phyloP scores from a whole-genome alignment of 305 asterid genomes.

The Striga hermonthica region DNA sequence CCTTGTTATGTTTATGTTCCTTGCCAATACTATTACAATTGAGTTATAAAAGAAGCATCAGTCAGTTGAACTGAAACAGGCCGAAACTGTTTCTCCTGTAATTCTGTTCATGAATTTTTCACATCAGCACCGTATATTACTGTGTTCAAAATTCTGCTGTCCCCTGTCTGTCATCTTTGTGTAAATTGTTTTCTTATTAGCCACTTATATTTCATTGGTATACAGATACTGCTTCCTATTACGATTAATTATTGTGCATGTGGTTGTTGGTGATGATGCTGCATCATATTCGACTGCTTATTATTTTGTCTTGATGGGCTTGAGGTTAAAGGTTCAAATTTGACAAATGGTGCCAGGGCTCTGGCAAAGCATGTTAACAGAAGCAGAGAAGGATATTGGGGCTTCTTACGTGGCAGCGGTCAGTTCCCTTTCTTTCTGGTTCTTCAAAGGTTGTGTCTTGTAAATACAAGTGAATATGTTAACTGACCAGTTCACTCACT shows the following conservation, averaged over 20 bases:
- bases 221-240: conserved; percentile 6
- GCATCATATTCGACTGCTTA: conserved; percentile 24
- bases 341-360: conserved; percentile 86
- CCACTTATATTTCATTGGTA: background rate
- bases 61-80: conserved; percentile 1
- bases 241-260: conserved; percentile 14
- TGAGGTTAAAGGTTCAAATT: conserved; percentile 61
- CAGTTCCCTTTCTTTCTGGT: conserved; percentile 35
- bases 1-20: conserved; percentile 19
- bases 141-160: background rate
- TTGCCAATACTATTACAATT: conserved; percentile 7
- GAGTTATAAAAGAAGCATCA: background rate
- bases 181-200: background rate
- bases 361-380: conserved; percentile 68
- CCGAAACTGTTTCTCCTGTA: background rate
- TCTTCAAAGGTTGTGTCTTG: conserved; percentile 17
- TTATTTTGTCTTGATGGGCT: conserved; percentile 29
- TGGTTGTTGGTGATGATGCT: conserved; percentile 23
- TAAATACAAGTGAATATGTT: conserved; percentile 9
- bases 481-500: background rate
- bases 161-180: too few species aligned
- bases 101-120: background rate
- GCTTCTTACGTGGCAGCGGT: conserved; percentile 65
- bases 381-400: conserved; percentile 74
- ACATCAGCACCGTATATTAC: background rate